Evolutionary conservation across 805 yeast species (phyloP), one percentile per base, ranked within the genome.

Genomic region (Suhomyces vadensis): DNA sequence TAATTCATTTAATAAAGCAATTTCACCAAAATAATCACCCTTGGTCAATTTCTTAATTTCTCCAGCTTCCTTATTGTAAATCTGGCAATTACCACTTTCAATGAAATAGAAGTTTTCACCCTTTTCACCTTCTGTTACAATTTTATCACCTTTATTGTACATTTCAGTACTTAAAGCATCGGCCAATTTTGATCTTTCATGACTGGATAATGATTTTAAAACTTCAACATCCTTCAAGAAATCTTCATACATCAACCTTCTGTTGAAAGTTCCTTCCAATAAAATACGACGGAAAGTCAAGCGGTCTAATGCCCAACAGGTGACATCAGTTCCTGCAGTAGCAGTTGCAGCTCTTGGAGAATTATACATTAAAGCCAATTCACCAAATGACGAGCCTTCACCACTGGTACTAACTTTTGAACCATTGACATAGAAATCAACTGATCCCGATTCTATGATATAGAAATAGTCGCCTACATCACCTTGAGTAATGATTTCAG

Each of bases 301-400:
- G 60, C 99, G 81, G 68, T 94, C 99, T 54, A 94, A 76, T 2
- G 96, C 94, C 97, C 97, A 92, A 52, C 74, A 68, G 11, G 70
- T 65, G 41, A 92, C 74, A 24, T 81, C 80, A 56, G 85, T 77
- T 48, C 85, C 88, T 6, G 86, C 75, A 19, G 73, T 64, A 1
- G 87, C 97, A 1, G 98, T 89, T 7, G 98, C 98, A 6, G 98
- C 98, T 68, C 99, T 83, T 49, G 97, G 97, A 14, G 97, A 83
- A 65, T 94, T 92, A 72, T 94, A 92, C 96, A 94, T 90, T 56
- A 94, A 77, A 3, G 99, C 99, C 58, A 94, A 77, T 67, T 94
- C 99, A 61, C 99, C 99, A 67, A 94, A 94, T 36, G 92, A 83
- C 4, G 95, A 81, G 5, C 98, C 97, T 31, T 88, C 82, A 7